phyloP scores from a whole-genome alignment of 208 protist genomes.

The Histomonas meleagridis region DNA sequence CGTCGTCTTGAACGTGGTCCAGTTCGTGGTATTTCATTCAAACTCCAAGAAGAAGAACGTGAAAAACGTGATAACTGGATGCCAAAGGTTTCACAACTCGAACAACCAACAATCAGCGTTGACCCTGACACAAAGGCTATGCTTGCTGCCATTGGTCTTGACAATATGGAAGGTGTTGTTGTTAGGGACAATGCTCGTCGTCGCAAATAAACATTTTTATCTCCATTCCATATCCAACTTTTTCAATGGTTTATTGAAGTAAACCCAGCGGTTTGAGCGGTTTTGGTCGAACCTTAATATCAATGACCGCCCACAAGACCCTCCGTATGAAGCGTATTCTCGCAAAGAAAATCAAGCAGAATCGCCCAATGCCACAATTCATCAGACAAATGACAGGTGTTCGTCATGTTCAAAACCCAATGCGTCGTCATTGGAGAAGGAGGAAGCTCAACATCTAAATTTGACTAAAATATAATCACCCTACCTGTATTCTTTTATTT shows the following conservation, averaged over 20 bases:
- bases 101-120: constrained; percentile 41
- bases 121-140: constrained; percentile 49
- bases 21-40: constrained; percentile 98
- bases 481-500: no score
- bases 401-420: constrained; percentile 9
- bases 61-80: constrained; percentile 98
- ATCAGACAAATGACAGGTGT: constrained; percentile 19
- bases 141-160: constrained; percentile 43
- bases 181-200: background rate
- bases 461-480: no score
- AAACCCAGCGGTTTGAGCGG: no score
- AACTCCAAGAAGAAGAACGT: constrained; percentile 99
- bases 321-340: constrained; percentile 13
- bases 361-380: constrained; percentile 38
- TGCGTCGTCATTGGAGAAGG: constrained; percentile 20
- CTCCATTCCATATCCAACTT: background rate
- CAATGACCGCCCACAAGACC: constrained; percentile 34
- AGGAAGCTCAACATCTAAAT: constrained; percentile 38
- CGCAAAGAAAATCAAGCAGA: background rate
- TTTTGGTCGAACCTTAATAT: no score
- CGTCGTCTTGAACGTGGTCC: constrained; percentile 66
- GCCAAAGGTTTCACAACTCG: constrained; percentile 73
- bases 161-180: constrained; percentile 35
- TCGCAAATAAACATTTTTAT: background rate
- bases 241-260: no score